A percentile compares a stretch with the other conserved stretches of the same genome.
Conservation (phyloP, 495 filamentous ascomycete genomes). For the Pyrenopolyporus hunteri region DNA sequence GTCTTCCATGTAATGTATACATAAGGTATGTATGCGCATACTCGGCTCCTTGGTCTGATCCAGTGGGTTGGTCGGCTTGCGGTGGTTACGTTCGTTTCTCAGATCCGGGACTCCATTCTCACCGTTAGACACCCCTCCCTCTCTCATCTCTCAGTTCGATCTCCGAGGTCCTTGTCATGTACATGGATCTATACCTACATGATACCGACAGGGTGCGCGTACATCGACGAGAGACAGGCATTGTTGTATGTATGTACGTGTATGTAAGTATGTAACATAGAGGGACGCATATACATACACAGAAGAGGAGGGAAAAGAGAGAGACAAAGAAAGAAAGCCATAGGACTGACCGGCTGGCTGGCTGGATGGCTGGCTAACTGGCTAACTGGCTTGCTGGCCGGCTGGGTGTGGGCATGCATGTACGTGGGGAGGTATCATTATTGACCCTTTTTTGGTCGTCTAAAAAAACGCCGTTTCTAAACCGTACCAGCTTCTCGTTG, state of each 20-base stretch:
- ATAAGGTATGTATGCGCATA: constrained; percentile 8
- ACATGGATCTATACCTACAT: constrained; percentile 38
- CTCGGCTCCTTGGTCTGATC: constrained; percentile 23
- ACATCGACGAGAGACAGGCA: constrained; percentile 39
- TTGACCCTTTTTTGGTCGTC: constrained; percentile 42
- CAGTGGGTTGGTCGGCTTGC: constrained; percentile 36
- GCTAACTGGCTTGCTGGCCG: too few species aligned
- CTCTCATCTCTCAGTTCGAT: constrained; percentile 42
- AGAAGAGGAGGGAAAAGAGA: too few species aligned
- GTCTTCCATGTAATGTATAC: not conserved
- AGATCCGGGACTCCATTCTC: constrained; percentile 40
- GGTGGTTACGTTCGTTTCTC: constrained; percentile 19
- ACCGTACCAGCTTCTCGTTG: constrained; percentile 40
- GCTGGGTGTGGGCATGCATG: constrained; percentile 48
- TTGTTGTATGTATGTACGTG: too few species aligned
- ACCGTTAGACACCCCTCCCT: constrained; percentile 28
- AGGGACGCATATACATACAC: too few species aligned
- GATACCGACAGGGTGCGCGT: constrained; percentile 26
- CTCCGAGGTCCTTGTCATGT: constrained; percentile 48
- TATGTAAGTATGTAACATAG: too few species aligned
- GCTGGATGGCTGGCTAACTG: too few species aligned
- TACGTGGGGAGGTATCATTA: constrained; percentile 47
- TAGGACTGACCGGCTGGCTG: too few species aligned
- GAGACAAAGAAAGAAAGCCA: too few species aligned
- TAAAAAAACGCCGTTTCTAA: constrained; percentile 39